These are phyloP conservation scores for Globisporangium radiosum DNA, from an alignment of 352 stramenopile species.

Conservation along the genomic window DNA sequence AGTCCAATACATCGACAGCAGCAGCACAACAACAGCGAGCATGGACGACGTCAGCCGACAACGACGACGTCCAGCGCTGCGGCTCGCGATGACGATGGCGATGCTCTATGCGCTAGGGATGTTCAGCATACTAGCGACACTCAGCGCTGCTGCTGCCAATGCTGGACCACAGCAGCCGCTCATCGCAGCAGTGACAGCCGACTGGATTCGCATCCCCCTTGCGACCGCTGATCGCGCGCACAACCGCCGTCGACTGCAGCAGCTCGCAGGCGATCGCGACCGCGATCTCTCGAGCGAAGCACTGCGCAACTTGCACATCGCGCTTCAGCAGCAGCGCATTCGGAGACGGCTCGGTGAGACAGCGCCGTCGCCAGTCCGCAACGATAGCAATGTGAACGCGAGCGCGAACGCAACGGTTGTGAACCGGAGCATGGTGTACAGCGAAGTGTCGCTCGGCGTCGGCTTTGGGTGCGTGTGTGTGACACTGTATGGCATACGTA, in stretches of 20 bases:
- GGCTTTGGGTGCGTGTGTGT: slow-evolving; percentile 42
- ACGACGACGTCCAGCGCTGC: background rate
- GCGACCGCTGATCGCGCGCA: slow-evolving; percentile 4
- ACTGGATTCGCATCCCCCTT: slow-evolving; percentile 22
- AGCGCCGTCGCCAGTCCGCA: background rate
- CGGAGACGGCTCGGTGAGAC: slow-evolving; percentile 27
- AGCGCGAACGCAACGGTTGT: background rate
- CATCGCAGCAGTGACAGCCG: background rate
- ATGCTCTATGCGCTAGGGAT: background rate
- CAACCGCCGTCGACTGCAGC: slow-evolving; percentile 3
- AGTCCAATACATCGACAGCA: no score
- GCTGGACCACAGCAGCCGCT: background rate
- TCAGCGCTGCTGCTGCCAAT: background rate
- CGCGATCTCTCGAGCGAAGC: slow-evolving; percentile 7
- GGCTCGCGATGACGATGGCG: background rate
- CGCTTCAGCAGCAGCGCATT: slow-evolving; percentile 42
- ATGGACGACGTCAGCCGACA: no score
- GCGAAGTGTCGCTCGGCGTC: slow-evolving; percentile 57
- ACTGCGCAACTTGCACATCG: slow-evolving; percentile 13
- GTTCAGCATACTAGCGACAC: background rate
- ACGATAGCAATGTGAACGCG: slow-evolving; percentile 9
- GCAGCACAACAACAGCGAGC: no score
- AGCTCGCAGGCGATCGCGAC: slow-evolving; percentile 7
- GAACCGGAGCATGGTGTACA: slow-evolving; percentile 29
- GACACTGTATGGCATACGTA: background rate